A percentile compares a stretch with the other conserved stretches of the same genome.
These are phyloP conservation scores for Hirschfeldia incana DNA, from an alignment of 345 rosid species.

Conservation along the genomic window DNA sequence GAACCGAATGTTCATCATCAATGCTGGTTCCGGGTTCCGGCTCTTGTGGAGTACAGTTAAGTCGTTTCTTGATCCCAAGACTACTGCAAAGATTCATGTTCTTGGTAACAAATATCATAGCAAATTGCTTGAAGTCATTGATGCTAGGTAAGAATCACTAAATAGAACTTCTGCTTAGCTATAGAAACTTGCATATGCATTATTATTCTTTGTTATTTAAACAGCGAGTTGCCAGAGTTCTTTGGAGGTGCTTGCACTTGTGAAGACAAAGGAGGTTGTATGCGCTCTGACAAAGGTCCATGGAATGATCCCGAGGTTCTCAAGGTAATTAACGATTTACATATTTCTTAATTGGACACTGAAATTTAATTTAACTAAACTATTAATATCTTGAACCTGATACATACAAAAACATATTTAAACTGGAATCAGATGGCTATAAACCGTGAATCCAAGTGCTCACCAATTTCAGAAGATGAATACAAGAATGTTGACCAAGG, in stretches of 20 bases:
- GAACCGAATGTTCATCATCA: constrained; percentile 94
- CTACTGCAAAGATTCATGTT: constrained; percentile 88
- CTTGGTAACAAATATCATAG: constrained; percentile 95
- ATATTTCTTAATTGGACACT: background rate
- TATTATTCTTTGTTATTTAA: background rate
- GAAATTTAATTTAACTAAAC: background rate
- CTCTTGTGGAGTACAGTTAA: constrained; percentile 91
- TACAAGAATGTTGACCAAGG: constrained; percentile 34
- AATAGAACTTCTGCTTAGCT: background rate
- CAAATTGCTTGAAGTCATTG: constrained; percentile 93
- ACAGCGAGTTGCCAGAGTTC: constrained; percentile 94
- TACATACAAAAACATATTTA: background rate
- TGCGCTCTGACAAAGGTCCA: constrained; percentile 97
- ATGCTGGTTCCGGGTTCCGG: constrained; percentile 95
- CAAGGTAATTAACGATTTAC: constrained; percentile 51
- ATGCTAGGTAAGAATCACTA: constrained; percentile 56
- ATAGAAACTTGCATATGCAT: background rate
- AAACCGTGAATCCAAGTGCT: constrained; percentile 64
- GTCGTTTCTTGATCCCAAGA: constrained; percentile 88
- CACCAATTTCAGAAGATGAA: constrained; percentile 52
- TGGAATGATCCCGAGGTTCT: constrained; percentile 91
- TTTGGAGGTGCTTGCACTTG: constrained; percentile 93
- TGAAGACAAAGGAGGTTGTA: constrained; percentile 92
- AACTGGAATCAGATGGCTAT: constrained; percentile 57
- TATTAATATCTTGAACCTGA: background rate